A percentile compares a stretch with the other conserved stretches of the same genome.
Evolutionary conservation across 1,284 basidiomycete species (phyloP).

Genomic region (Fistulina hepatica): DNA sequence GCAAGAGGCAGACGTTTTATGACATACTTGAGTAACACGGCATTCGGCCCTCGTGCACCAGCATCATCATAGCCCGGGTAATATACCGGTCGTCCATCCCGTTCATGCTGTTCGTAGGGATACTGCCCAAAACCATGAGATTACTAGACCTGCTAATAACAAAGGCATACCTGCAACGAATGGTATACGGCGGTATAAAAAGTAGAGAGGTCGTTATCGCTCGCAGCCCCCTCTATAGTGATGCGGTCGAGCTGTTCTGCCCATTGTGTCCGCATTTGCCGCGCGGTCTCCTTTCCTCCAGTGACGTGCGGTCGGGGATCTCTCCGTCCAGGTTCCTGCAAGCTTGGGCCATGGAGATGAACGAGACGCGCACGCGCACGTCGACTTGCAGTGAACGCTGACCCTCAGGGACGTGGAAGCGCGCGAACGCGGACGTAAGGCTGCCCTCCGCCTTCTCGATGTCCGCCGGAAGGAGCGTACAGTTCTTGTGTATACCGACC

Average conservation of each 20-base stretch:
- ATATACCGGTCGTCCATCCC: constrained; percentile 52
- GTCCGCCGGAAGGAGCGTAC: constrained; percentile 25
- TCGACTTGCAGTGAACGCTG: constrained; percentile 28
- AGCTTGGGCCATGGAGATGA: constrained; percentile 71
- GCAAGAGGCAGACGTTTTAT: not conserved
- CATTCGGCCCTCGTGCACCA: constrained; percentile 52
- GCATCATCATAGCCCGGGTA: constrained; percentile 68
- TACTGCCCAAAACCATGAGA: constrained; percentile 43
- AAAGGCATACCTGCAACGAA: constrained; percentile 43
- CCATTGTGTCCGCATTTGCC: constrained; percentile 51
- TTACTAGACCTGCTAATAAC: not conserved
- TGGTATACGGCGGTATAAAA: constrained; percentile 67
- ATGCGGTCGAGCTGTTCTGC: constrained; percentile 61
- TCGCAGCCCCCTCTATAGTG: constrained; percentile 40
- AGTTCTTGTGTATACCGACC: constrained; percentile 42
- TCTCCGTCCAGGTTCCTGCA: constrained; percentile 49
- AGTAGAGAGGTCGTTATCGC: constrained; percentile 38
- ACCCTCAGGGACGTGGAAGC: constrained; percentile 28
- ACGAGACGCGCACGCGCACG: constrained; percentile 66
- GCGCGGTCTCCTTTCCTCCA: constrained; percentile 61
- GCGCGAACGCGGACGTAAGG: constrained; percentile 48
- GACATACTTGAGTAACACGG: constrained; percentile 15
- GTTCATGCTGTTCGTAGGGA: constrained; percentile 70
- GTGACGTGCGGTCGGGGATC: constrained; percentile 45
- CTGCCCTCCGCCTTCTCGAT: constrained; percentile 26